phyloP scores from a whole-genome alignment of 768 basidiomycete genomes.

The Tulasnella sp. region DNA sequence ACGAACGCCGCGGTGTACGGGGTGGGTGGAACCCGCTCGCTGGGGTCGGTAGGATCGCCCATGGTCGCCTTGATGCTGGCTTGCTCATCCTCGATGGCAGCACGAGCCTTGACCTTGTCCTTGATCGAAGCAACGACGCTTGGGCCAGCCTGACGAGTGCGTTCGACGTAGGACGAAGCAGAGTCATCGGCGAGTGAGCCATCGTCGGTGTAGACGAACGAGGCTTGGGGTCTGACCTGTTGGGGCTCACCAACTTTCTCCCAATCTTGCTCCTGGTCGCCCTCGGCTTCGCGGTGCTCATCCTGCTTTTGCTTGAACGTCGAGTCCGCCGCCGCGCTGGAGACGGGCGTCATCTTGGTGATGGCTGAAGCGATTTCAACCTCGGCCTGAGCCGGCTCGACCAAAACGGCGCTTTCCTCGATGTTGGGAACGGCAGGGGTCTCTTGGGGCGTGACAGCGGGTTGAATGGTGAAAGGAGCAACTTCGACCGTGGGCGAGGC shows the following conservation, averaged over 20 bases:
- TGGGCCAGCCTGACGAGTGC: not conserved
- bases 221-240: slow-evolving; percentile 19
- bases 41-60: slow-evolving; percentile 16
- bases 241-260: slow-evolving; percentile 17
- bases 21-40: slow-evolving; percentile 16
- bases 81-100: slow-evolving; percentile 15
- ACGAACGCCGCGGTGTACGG: slow-evolving; percentile 10
- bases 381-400: slow-evolving; percentile 15
- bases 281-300: not conserved
- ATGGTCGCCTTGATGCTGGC: not conserved
- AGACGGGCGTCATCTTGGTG: slow-evolving; percentile 23
- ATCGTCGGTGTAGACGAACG: slow-evolving; percentile 23
- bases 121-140: slow-evolving; percentile 10
- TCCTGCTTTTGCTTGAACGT: slow-evolving; percentile 1
- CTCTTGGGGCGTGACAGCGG: not conserved
- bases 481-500: slow-evolving; percentile 18
- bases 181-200: slow-evolving; percentile 24
- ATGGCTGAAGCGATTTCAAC: not conserved
- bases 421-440: not conserved
- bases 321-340: slow-evolving; percentile 18
- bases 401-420: slow-evolving; percentile 25
- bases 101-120: slow-evolving; percentile 16
- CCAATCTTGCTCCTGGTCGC: slow-evolving; percentile 20
- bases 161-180: slow-evolving; percentile 22
- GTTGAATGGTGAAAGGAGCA: slow-evolving; percentile 4